Evolutionary conservation across 2,329 filamentous ascomycete genomes (phyloP).

Genomic region (Sporothrix dimorphospora): DNA sequence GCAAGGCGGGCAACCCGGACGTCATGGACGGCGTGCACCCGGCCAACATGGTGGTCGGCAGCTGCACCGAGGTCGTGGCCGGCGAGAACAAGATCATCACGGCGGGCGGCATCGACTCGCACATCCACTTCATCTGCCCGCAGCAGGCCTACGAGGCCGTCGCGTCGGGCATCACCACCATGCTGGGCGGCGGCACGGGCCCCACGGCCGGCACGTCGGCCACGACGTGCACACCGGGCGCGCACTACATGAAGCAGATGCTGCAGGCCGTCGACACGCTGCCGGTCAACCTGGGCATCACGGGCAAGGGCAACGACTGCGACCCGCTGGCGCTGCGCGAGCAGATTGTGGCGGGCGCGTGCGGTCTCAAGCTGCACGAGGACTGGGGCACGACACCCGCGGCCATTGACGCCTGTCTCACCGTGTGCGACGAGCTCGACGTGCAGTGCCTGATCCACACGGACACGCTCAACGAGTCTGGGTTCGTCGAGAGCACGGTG

Average conservation of each 20-base stretch:
- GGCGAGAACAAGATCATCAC: slow-evolving; percentile 90
- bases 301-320: slow-evolving; percentile 90
- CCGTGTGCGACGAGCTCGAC: slow-evolving; percentile 86
- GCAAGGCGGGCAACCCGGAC: slow-evolving; percentile 96
- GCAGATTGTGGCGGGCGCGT: slow-evolving; percentile 80
- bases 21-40: slow-evolving; percentile 86
- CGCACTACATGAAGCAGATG: slow-evolving; percentile 83
- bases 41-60: slow-evolving; percentile 75
- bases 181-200: slow-evolving; percentile 88
- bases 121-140: slow-evolving; percentile 94
- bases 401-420: slow-evolving; percentile 84
- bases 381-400: slow-evolving; percentile 94
- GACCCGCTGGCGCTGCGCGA: slow-evolving; percentile 71
- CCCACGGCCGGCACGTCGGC: slow-evolving; percentile 90
- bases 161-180: slow-evolving; percentile 83
- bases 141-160: slow-evolving; percentile 86
- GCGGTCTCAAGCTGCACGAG: slow-evolving; percentile 91
- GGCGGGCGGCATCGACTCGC: slow-evolving; percentile 84
- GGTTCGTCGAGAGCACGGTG: slow-evolving; percentile 93
- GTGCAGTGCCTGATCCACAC: slow-evolving; percentile 95
- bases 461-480: slow-evolving; percentile 93
- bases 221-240: slow-evolving; percentile 89
- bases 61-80: slow-evolving; percentile 88
- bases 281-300: slow-evolving; percentile 87
- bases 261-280: slow-evolving; percentile 81